Conservation (phyloP, 805 yeast genomes). For the Candida alai region DNA sequence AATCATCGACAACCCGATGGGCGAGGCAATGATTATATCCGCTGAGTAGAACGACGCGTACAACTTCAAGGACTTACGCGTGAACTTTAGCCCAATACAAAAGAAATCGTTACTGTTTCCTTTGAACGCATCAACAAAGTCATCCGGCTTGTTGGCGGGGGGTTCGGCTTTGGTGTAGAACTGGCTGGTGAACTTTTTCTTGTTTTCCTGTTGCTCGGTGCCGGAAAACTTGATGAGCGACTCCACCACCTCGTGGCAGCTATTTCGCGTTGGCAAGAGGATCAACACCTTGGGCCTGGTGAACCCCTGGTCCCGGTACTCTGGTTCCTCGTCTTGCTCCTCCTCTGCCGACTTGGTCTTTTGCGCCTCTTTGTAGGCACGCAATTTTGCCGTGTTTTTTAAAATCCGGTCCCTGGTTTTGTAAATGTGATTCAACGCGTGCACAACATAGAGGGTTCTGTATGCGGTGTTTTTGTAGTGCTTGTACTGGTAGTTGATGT, state of each 20-base stretch:
- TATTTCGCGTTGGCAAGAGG: slow-evolving; percentile 77
- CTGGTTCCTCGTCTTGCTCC: slow-evolving; percentile 45
- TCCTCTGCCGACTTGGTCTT: slow-evolving; percentile 36
- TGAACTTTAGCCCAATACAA: slow-evolving; percentile 84
- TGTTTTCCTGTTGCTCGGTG: slow-evolving; percentile 74
- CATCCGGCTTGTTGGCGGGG: slow-evolving; percentile 68
- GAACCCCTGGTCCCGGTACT: slow-evolving; percentile 88
- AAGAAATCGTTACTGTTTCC: slow-evolving; percentile 94
- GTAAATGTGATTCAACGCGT: slow-evolving; percentile 74
- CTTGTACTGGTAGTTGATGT: slow-evolving; percentile 58
- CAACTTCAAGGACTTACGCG: slow-evolving; percentile 80
- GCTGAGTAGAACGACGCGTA: slow-evolving; percentile 81
- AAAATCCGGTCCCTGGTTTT: slow-evolving; percentile 85
- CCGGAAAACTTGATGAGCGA: slow-evolving; percentile 61
- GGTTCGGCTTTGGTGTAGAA: slow-evolving; percentile 52
- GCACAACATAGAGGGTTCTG: slow-evolving; percentile 63
- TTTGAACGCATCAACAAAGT: slow-evolving; percentile 71
- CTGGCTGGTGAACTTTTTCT: slow-evolving; percentile 67
- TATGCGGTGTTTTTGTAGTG: slow-evolving; percentile 49
- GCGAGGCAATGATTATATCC: slow-evolving; percentile 87
- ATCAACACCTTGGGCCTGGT: slow-evolving; percentile 88
- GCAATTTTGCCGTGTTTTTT: slow-evolving; percentile 64
- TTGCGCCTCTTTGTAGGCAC: slow-evolving; percentile 37
- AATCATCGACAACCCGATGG: slow-evolving; percentile 76
- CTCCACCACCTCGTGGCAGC: slow-evolving; percentile 66